Evolutionary conservation across 2,329 filamentous ascomycete genomes (phyloP), one percentile per base, ranked within the genome.

Genomic region (Alternaria sp.): DNA sequence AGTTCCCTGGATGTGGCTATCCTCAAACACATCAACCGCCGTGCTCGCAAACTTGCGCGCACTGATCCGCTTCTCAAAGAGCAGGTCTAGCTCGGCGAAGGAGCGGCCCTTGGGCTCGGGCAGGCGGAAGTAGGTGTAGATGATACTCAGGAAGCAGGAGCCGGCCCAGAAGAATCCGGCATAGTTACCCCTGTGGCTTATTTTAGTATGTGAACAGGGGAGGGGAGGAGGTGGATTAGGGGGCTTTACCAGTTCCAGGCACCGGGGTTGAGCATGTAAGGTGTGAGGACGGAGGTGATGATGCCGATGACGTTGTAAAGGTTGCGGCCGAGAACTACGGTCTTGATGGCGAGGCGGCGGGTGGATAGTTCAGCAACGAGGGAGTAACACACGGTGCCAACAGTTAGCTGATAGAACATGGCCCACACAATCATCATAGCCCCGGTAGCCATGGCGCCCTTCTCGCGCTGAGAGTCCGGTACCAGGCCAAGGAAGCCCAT

Each of bases 331-430:
- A 97, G 84, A 1, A 95, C 93, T 23, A 96, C 90, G 0, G 93
- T 96, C 82, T 97, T 97, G 81, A 96, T 93, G 72, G 93, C 90
- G 33, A 97, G 83, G 2, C 93, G 86, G 13, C 91, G 86, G 0
- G 92, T 92, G 0, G 92, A 93, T 23, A 97, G 79, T 76, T 97
- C 93, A 1, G 90, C 87, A 4, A 97, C 93, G 10, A 97, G 85
- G 0, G 92, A 95, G 79, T 96, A 97, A 77, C 90, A 92, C 7
- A 96, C 92, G 0, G 93, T 95, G 37, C 93, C 93, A 48, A 97
- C 92, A 0, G 91, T 91, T 46, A 94, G 83, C 75, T 97, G 92
- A 79, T 96, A 97, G 1, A 93, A 75, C 56, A 74, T 65, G 31
- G 76, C 76, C 75, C 75, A 78, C 10, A 74, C 66, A 34, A 78